A percentile compares a stretch with the other conserved stretches of the same genome.
These are phyloP conservation scores for Scheffersomyces lignicola DNA, from an alignment of 1,139 yeast genomes.

Conservation along the genomic window DNA sequence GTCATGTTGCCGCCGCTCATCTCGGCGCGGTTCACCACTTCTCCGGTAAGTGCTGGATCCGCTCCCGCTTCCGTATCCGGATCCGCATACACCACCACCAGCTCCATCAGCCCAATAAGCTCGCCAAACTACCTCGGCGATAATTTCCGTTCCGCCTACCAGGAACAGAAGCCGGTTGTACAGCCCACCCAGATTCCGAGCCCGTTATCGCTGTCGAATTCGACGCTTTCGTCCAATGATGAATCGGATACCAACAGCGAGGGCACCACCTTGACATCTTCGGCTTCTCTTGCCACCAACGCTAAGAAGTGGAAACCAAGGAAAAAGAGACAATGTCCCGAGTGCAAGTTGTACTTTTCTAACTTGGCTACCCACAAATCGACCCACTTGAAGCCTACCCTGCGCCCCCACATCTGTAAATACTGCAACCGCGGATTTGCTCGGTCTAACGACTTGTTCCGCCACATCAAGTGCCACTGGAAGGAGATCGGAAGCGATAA, in stretches of 20 bases:
- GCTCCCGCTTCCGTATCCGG: not conserved
- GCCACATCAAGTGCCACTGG: constrained; percentile 86
- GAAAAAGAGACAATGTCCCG: constrained; percentile 82
- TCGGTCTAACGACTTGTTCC: constrained; percentile 77
- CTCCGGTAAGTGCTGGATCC: too few relatives aligned
- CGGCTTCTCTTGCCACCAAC: constrained; percentile 4
- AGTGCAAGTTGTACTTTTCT: constrained; percentile 72
- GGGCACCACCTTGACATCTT: not conserved
- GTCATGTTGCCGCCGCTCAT: constrained; percentile 1
- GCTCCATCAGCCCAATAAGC: constrained; percentile 10
- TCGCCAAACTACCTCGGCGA: constrained; percentile 8
- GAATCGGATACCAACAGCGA: constrained; percentile 1
- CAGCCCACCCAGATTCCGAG: not conserved
- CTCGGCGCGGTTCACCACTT: constrained; percentile 2
- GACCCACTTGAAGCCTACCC: constrained; percentile 72
- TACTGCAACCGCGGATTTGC: constrained; percentile 85
- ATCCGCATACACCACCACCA: constrained; percentile 6
- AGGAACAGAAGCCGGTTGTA: not conserved
- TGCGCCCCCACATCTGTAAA: constrained; percentile 76
- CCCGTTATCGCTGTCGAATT: not conserved
- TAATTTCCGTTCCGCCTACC: not conserved
- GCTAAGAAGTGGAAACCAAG: constrained; percentile 47
- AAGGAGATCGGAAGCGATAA: constrained; percentile 58
- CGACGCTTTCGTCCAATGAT: constrained; percentile 1
- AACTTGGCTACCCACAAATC: constrained; percentile 86